Evolutionary conservation across 2,329 filamentous ascomycete genomes (phyloP), one percentile per base, ranked within the genome.

Genomic region (Trichoderma cornu-damae): DNA sequence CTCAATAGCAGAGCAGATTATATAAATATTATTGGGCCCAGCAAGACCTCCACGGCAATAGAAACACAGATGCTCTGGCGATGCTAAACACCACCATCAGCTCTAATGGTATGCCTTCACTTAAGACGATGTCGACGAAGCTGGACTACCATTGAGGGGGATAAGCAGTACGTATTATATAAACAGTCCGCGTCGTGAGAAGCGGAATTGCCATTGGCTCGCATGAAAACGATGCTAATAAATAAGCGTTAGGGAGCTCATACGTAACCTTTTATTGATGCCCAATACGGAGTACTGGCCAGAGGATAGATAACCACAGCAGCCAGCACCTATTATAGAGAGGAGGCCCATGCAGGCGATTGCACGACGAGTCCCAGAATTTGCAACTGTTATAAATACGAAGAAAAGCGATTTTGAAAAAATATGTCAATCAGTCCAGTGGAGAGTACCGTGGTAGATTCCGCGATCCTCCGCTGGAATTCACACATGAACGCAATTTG

Each of bases 1-100:
- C 44, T 59, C 11, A 44, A 57, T 52, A 52, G 57, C 57, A 14
- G 53, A 59, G 32, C 52, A 42, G 9, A 57, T 59, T n/a, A 59
- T 59, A 28, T 20, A 38, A 24, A 30, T 46, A n/a, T 44, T 57
- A 14, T 59, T n/a, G 57, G 57, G 52, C 46, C 0, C 51, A 57
- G 4, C 57, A 59, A 40, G 57, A 59, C 11, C 46, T 59, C 4
- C 14, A 47, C 26, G 52, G 57, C 4, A 42, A 8, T 18, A 46
- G 43, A 11, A 32, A 59, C 30, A 43, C 43, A 9, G 57, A 59
- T 16, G 57, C 57, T 18, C 18, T 55, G 16, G 26, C 24, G n/a
- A 55, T 59, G 4, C 43, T 59, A 3, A 59, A 59, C n/a, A 44
- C 57, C 18, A 49, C 49, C 32, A 35, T 59, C 18, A 59, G 50